Percentiles rank a stretch among this genome's conserved stretches.
These are phyloP conservation scores for Amanita pallidorosea DNA, from an alignment of 768 basidiomycete species.

Conservation along the genomic window DNA sequence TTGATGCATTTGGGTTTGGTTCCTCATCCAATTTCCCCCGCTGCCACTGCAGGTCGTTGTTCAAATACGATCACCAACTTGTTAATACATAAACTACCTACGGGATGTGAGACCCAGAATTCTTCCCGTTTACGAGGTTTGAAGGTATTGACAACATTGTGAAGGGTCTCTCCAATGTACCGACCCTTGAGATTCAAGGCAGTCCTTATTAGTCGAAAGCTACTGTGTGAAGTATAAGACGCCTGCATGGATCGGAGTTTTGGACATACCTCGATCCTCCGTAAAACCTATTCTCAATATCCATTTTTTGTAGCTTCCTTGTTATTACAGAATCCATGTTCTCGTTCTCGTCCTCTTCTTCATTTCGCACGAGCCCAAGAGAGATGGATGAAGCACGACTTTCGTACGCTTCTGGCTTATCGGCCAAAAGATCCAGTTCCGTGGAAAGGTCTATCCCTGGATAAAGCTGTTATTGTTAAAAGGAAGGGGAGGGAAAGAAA, in stretches of 20 bases:
- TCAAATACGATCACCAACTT: no score
- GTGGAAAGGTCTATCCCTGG: constrained; percentile 60
- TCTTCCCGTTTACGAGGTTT: constrained; percentile 25
- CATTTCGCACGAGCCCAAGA: constrained; percentile 23
- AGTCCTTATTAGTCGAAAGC: constrained; percentile 39
- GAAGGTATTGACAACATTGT: neutral
- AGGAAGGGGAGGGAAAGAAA: neutral
- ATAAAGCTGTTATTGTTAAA: constrained; percentile 20
- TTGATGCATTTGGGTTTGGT: constrained; percentile 12
- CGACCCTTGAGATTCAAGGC: constrained; percentile 50
- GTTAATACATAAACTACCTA: constrained; percentile 23
- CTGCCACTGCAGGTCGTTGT: constrained; percentile 20
- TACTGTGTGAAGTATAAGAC: constrained; percentile 19
- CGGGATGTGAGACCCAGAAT: constrained; percentile 39
- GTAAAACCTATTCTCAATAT: no score
- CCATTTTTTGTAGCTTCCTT: constrained; percentile 18
- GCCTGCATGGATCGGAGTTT: neutral
- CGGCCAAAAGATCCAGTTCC: constrained; percentile 31
- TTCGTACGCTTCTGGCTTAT: constrained; percentile 11
- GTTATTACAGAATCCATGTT: constrained; percentile 14
- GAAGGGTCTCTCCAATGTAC: constrained; percentile 18
- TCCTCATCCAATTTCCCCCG: constrained; percentile 12
- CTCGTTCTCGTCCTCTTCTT: constrained; percentile 13
- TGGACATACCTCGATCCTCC: no score
- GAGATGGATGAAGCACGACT: no score